phyloP scores from a whole-genome alignment of 768 basidiomycete genomes.

The Neoboletus subvelutipes region DNA sequence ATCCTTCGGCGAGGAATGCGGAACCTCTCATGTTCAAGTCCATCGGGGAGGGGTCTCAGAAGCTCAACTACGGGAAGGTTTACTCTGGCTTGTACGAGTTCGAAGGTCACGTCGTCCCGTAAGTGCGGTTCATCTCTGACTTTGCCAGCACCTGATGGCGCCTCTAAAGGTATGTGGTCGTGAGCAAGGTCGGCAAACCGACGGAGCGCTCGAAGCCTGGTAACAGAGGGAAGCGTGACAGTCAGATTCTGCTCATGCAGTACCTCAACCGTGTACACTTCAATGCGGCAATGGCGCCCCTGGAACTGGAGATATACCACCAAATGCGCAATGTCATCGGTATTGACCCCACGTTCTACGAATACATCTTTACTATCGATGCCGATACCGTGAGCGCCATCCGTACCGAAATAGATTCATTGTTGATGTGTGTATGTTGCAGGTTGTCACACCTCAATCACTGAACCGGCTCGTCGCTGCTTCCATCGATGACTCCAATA shows the following conservation, averaged over 20 bases:
- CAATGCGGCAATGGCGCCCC: slow-evolving; percentile 61
- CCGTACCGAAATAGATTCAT: background rate
- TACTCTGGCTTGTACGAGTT: slow-evolving; percentile 73
- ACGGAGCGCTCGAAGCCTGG: slow-evolving; percentile 64
- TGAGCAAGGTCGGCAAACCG: slow-evolving; percentile 67
- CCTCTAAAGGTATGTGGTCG: slow-evolving; percentile 50
- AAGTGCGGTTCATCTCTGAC: slow-evolving; percentile 21
- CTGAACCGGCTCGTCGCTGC: slow-evolving; percentile 69
- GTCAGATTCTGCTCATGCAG: slow-evolving; percentile 63
- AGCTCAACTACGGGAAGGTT: slow-evolving; percentile 69
- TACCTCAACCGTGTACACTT: slow-evolving; percentile 72
- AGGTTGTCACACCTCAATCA: slow-evolving; percentile 64
- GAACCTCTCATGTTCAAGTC: slow-evolving; percentile 69
- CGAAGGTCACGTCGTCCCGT: slow-evolving; percentile 69
- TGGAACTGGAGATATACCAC: slow-evolving; percentile 70
- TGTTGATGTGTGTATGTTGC: slow-evolving; percentile 15
- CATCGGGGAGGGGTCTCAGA: slow-evolving; percentile 64
- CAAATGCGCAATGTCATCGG: slow-evolving; percentile 76
- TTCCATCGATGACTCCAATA: slow-evolving; percentile 55
- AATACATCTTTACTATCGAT: slow-evolving; percentile 72
- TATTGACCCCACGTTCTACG: slow-evolving; percentile 73
- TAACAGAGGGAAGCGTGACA: slow-evolving; percentile 69
- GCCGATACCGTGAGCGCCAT: slow-evolving; percentile 56
- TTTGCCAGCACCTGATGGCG: background rate
- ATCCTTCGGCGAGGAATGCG: slow-evolving; percentile 58